These are phyloP conservation scores for Termitomyces sp. DNA, from an alignment of 768 basidiomycete species.

Conservation along the genomic window DNA sequence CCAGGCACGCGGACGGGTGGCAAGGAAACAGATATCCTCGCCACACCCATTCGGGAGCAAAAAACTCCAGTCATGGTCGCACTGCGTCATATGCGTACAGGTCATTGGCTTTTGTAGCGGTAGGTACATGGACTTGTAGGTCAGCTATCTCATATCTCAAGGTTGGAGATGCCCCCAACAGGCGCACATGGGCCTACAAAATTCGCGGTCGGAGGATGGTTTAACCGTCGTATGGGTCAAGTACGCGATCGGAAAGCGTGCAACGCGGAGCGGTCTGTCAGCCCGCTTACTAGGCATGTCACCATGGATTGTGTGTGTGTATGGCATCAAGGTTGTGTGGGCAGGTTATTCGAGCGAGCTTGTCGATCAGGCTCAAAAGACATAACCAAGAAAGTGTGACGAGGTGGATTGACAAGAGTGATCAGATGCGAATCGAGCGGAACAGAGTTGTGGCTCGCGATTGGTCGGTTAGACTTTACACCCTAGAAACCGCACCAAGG, in stretches of 20 bases:
- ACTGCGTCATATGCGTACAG: neutral
- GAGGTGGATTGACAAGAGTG: neutral
- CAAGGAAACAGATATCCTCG: slow-evolving; percentile 16
- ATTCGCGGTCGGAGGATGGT: neutral
- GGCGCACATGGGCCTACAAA: neutral
- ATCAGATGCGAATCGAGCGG: neutral
- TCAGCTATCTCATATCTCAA: neutral
- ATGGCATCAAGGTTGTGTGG: neutral
- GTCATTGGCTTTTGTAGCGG: neutral
- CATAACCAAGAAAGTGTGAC: neutral
- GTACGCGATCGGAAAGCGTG: slow-evolving; percentile 2
- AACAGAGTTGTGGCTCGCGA: neutral
- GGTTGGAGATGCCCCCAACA: neutral
- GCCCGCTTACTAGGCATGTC: neutral
- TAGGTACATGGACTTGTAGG: neutral
- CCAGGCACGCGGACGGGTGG: slow-evolving; percentile 26
- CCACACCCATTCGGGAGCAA: slow-evolving; percentile 3
- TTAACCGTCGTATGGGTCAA: neutral
- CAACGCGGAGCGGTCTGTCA: neutral
- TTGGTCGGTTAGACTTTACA: neutral
- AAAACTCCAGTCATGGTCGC: neutral
- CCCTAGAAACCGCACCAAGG: neutral
- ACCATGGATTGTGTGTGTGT: neutral
- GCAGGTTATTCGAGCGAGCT: neutral
- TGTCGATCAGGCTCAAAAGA: neutral